Evolutionary conservation across 1,284 basidiomycete genomes (phyloP).

Genomic region (Austroboletus novae-zelandiae): DNA sequence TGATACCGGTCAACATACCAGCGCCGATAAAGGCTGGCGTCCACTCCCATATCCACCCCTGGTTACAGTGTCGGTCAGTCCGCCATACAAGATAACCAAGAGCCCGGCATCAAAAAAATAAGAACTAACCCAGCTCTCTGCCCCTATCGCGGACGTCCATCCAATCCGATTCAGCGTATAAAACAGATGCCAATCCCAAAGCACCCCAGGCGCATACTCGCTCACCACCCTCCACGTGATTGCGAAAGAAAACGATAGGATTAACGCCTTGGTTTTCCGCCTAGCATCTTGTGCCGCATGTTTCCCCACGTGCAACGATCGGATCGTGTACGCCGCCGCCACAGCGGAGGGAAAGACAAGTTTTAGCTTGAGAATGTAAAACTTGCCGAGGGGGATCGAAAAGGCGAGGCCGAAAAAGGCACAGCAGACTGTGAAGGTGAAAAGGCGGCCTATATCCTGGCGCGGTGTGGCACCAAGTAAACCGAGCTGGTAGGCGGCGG

Average conservation of each 20-base stretch:
- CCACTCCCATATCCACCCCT: conserved; percentile 33
- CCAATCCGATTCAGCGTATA: conserved; percentile 40
- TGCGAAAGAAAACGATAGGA: conserved; percentile 34
- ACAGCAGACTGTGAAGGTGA: conserved; percentile 47
- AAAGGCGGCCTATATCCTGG: conserved; percentile 52
- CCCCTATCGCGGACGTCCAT: conserved; percentile 58
- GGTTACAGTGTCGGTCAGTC: background rate
- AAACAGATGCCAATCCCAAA: conserved; percentile 11
- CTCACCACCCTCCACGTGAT: conserved; percentile 57
- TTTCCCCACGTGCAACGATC: conserved; percentile 55
- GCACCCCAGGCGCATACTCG: conserved; percentile 55
- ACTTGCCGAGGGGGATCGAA: conserved; percentile 47
- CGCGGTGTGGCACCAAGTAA: conserved; percentile 37
- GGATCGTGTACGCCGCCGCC: conserved; percentile 68
- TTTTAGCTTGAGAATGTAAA: conserved; percentile 68
- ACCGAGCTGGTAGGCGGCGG: conserved; percentile 62
- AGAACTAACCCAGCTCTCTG: conserved; percentile 37
- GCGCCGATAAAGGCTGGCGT: conserved; percentile 67
- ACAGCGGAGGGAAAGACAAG: conserved; percentile 69
- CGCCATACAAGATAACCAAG: background rate
- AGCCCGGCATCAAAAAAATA: background rate
- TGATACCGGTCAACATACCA: conserved; percentile 66
- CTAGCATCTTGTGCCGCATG: conserved; percentile 49
- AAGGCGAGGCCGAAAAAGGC: conserved; percentile 56
- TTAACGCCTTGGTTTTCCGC: conserved; percentile 53